These are phyloP conservation scores for Fagus crenata DNA, from an alignment of 306 rosid genomes.

Conservation along the genomic window DNA sequence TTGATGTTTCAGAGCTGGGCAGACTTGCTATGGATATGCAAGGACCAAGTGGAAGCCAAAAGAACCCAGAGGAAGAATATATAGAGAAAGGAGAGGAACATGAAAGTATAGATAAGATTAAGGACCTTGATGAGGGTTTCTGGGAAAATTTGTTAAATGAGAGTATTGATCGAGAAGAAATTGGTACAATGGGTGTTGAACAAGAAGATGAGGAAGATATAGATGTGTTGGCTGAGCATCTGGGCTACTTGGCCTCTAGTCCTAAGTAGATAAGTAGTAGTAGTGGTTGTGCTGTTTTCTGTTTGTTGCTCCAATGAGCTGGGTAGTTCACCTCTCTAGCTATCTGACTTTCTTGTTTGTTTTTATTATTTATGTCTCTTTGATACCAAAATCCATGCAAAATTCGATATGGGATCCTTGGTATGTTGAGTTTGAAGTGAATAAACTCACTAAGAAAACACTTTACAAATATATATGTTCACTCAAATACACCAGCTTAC, in stretches of 20 bases:
- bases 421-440: too few species aligned
- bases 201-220: conserved; percentile 45
- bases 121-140: conserved; percentile 37
- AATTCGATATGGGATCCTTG: background rate
- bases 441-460: too few species aligned
- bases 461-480: too few species aligned
- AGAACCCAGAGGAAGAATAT: conserved; percentile 12
- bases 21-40: conserved; percentile 24
- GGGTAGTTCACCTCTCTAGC: background rate
- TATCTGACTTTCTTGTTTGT: background rate
- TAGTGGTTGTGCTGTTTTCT: background rate
- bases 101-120: conserved; percentile 31
- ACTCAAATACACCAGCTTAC: too few species aligned
- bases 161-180: conserved; percentile 22
- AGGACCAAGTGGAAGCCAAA: conserved; percentile 21
- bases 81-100: conserved; percentile 15
- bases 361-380: background rate
- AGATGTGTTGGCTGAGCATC: conserved; percentile 46
- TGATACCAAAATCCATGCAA: background rate
- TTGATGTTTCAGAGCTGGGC: conserved; percentile 40
- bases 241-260: conserved; percentile 49
- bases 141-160: conserved; percentile 62
- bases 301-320: conserved; percentile 19
- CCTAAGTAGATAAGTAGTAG: conserved; percentile 34
- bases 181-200: conserved; percentile 15